A percentile compares a stretch with the other conserved stretches of the same genome.
These are phyloP conservation scores for Amborella trichopoda DNA, from an alignment of 164 flowering plant genomes.

Conservation along the genomic window DNA sequence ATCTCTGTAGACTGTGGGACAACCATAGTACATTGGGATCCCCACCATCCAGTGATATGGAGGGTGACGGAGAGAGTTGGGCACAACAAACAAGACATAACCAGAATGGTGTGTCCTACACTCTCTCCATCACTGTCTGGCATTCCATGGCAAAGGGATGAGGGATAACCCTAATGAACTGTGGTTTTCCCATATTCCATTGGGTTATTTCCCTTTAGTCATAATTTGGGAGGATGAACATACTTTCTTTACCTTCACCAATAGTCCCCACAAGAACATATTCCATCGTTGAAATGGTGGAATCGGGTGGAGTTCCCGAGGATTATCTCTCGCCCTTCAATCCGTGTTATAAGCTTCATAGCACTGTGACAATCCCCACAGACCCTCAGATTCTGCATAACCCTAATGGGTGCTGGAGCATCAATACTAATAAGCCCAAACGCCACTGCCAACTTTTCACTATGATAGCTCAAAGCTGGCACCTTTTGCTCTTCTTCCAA, in stretches of 20 bases:
- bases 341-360: neutral
- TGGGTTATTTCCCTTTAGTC: too few species aligned
- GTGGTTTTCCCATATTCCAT: too few species aligned
- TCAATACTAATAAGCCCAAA: constrained; percentile 1
- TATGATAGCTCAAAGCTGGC: neutral
- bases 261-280: constrained; percentile 1
- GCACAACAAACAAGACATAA: too few species aligned
- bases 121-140: too few species aligned
- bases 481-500: constrained; percentile 2
- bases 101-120: too few species aligned
- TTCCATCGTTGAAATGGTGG: constrained; percentile 1
- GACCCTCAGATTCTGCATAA: constrained; percentile 1
- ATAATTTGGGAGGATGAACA: too few species aligned
- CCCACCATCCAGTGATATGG: too few species aligned
- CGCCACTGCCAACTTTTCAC: constrained; percentile 1
- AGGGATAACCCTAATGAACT: too few species aligned
- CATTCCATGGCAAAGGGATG: too few species aligned
- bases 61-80: too few species aligned
- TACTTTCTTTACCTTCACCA: constrained; percentile 1
- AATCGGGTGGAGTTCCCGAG: constrained; percentile 1
- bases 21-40: too few species aligned
- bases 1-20: too few species aligned
- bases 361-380: neutral
- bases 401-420: constrained; percentile 1
- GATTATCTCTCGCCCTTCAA: neutral